Base-by-base conservation (phyloP, 2,329 filamentous ascomycete genomes). In the Phaeomoniella chlamydospora region DNA sequence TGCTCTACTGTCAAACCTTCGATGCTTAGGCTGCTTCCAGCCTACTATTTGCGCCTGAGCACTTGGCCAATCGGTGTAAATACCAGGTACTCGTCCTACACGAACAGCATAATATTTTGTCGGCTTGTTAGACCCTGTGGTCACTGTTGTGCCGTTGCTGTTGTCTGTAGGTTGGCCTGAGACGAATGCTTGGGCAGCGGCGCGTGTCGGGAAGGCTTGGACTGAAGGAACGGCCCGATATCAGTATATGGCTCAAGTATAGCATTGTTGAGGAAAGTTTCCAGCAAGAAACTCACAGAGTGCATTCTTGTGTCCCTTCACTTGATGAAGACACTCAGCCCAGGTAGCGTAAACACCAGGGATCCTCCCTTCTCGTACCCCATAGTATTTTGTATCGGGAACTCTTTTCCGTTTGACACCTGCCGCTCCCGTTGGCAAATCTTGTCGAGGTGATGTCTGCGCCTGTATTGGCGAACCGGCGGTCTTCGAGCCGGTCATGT, bases 131-230 rank as follows among this genome's bases (percentile, higher is more conserved):
- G 32, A 16, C 5, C 13, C 5, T 17, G n/a, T 34, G 4, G 32
- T 13, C n/a, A 53, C 5, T 55, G 55, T 38, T 69, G 67, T 69
- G 33, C 82, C 81, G 1, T 69, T 73, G 22, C 9, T n/a, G n/a
- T n/a, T 26, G n/a, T 26, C 22, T 26, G 22, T 6, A 26, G 22
- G n/a, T n/a, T 26, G 22, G 6, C 22, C 22, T 6, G 22, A 6
- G 16, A 84, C 66, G 52, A 83, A 94, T 2, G 73, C 74, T 48
- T 81, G 71, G n/a, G 88, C 88, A 40, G 94, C 85, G 42, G 77
- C 70, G 39, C 69, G 63, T 1, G 70, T 74, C 6, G 67, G 60
- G 52, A 94, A 94, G 1, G 80, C 84, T 61, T 90, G 88, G 64
- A 81, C 84, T 90, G 41, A 16, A 3, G 16, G 31, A 15, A 15